phyloP scores from a whole-genome alignment of 805 yeast genomes.

The Kazachstania taianensis region DNA sequence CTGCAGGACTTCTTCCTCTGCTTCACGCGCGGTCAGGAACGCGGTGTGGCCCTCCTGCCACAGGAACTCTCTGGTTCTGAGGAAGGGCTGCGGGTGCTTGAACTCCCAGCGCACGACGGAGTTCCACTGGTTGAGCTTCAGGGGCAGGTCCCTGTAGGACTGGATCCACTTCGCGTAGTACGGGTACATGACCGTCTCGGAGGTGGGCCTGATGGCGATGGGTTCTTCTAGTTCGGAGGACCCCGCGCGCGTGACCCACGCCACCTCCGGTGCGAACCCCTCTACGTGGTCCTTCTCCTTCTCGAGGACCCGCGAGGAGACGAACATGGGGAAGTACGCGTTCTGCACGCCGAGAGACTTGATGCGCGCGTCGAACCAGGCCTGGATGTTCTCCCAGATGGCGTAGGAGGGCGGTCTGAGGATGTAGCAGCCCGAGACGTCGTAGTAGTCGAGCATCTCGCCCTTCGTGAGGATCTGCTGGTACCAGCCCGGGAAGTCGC shows the following conservation, averaged over 20 bases:
- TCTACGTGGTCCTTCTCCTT: slow-evolving; percentile 97
- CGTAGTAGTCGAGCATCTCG: slow-evolving; percentile 97
- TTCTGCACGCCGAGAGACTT: slow-evolving; percentile 86
- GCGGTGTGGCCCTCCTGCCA: slow-evolving; percentile 99
- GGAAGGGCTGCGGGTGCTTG: slow-evolving; percentile 98
- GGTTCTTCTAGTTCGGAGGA: slow-evolving; percentile 91
- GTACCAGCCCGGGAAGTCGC: slow-evolving; percentile 95
- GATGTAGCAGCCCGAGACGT: slow-evolving; percentile 97
- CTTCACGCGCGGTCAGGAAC: slow-evolving; percentile 73
- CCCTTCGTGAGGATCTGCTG: slow-evolving; percentile 93
- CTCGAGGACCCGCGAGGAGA: slow-evolving; percentile 83
- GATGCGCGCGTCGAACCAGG: slow-evolving; percentile 71
- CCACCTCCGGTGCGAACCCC: slow-evolving; percentile 99
- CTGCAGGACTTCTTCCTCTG: slow-evolving; percentile 71
- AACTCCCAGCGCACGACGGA: slow-evolving; percentile 99
- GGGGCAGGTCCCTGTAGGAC: slow-evolving; percentile 95
- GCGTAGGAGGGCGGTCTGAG: slow-evolving; percentile 91
- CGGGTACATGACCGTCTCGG: slow-evolving; percentile 99
- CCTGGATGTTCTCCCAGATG: slow-evolving; percentile 91
- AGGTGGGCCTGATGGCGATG: slow-evolving; percentile 97
- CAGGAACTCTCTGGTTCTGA: slow-evolving; percentile 96
- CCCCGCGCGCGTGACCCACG: slow-evolving; percentile 99
- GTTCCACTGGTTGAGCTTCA: slow-evolving; percentile 97
- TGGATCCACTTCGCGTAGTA: slow-evolving; percentile 98
- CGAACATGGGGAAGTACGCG: slow-evolving; percentile 98